These are phyloP conservation scores for Paraphysoderma sedebokerense DNA, from an alignment of 371 early-diverging fungal species.

Conservation along the genomic window DNA sequence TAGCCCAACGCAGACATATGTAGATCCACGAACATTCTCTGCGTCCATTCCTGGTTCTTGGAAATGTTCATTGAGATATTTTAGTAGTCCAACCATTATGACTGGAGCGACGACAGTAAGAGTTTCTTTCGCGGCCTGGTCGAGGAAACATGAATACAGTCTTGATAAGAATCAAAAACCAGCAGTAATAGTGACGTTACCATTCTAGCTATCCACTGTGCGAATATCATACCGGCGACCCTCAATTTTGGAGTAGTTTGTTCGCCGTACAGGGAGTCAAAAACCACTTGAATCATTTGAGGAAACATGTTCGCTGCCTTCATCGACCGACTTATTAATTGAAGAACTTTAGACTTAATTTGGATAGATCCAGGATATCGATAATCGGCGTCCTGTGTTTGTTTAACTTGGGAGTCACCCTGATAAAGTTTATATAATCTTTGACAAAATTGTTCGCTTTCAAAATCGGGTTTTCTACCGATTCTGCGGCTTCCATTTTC, in stretches of 20 bases:
- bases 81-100: background rate
- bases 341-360: constrained; percentile 20
- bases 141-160: background rate
- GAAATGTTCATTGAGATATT: constrained; percentile 46
- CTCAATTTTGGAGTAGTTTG: constrained; percentile 40
- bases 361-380: constrained; percentile 6
- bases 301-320: constrained; percentile 23
- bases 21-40: constrained; percentile 61
- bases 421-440: too few relatives aligned
- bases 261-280: constrained; percentile 29
- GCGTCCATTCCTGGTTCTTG: constrained; percentile 31
- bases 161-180: background rate
- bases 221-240: constrained; percentile 53
- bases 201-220: constrained; percentile 77
- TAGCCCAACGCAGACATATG: constrained; percentile 62
- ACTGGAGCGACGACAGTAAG: background rate
- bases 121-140: background rate
- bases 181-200: constrained; percentile 10
- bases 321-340: constrained; percentile 14
- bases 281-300: constrained; percentile 18
- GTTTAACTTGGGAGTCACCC: too few relatives aligned
- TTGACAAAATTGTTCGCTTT: constrained; percentile 16
- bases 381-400: too few relatives aligned
- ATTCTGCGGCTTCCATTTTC: constrained; percentile 11
- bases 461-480: background rate